Evolutionary conservation across 306 rosid species (phyloP).

Genomic region (Sphenostylis stenocarpa): DNA sequence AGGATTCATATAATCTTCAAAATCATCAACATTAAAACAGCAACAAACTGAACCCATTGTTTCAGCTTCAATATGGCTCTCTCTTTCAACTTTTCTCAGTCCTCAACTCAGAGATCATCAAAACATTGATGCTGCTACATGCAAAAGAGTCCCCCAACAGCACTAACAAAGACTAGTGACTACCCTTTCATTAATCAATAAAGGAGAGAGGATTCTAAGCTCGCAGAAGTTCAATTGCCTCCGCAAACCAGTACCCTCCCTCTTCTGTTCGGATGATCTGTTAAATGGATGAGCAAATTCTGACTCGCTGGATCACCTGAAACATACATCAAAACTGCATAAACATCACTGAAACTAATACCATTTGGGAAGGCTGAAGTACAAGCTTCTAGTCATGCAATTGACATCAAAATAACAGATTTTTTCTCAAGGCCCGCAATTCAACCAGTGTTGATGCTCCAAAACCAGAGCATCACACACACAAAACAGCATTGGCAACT

Average conservation of each 20-base stretch:
- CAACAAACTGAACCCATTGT: slow-evolving; percentile 91
- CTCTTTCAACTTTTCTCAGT: slow-evolving; percentile 29
- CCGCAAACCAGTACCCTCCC: slow-evolving; percentile 89
- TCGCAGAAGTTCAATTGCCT: slow-evolving; percentile 74
- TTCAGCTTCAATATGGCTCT: slow-evolving; percentile 49
- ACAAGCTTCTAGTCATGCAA: background rate
- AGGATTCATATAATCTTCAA: slow-evolving; percentile 84
- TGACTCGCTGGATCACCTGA: slow-evolving; percentile 47
- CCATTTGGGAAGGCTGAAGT: background rate
- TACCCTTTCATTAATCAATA: slow-evolving; percentile 20
- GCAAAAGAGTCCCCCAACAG: slow-evolving; percentile 36
- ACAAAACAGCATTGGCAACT: slow-evolving; percentile 14
- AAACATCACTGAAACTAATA: background rate
- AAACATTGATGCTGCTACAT: slow-evolving; percentile 30
- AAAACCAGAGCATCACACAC: slow-evolving; percentile 23
- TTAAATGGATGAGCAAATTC: slow-evolving; percentile 30
- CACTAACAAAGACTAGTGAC: slow-evolving; percentile 9
- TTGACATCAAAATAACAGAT: slow-evolving; percentile 18
- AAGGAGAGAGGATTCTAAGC: slow-evolving; percentile 72
- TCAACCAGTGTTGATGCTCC: slow-evolving; percentile 10
- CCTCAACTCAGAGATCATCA: slow-evolving; percentile 43
- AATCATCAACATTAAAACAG: slow-evolving; percentile 62
- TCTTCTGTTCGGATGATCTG: slow-evolving; percentile 48
- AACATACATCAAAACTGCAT: slow-evolving; percentile 34
- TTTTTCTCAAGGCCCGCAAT: background rate